A percentile compares a stretch with the other conserved stretches of the same genome.
phyloP scores from a whole-genome alignment of 1,284 basidiomycete species.

The Erythrobasidium hasegawianum region DNA sequence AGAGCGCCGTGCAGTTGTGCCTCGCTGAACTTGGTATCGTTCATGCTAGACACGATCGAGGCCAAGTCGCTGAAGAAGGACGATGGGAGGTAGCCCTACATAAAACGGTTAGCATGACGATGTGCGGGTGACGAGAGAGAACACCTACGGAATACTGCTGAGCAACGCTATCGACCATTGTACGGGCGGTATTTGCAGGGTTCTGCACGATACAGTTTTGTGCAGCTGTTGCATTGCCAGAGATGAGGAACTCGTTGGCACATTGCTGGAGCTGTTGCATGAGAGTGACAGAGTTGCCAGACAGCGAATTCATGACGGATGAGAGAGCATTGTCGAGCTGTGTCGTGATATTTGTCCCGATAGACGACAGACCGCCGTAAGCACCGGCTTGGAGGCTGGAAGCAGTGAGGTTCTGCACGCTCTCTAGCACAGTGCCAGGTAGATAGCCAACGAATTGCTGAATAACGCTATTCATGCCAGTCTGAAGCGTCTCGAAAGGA shows the following conservation, averaged over 20 bases:
- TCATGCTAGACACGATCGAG: constrained; percentile 35
- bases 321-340: constrained; percentile 43
- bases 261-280: constrained; percentile 41
- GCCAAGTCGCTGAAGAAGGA: constrained; percentile 43
- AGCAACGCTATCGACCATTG: constrained; percentile 39
- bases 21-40: constrained; percentile 38
- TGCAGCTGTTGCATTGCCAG: constrained; percentile 41
- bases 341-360: constrained; percentile 33
- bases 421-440: constrained; percentile 38
- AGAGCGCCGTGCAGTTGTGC: constrained; percentile 35
- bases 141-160: constrained; percentile 34
- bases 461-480: constrained; percentile 40
- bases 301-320: constrained; percentile 38
- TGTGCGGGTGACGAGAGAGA: no score
- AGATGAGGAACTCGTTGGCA: constrained; percentile 39
- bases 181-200: constrained; percentile 37
- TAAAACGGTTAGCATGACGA: background rate
- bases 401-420: constrained; percentile 36
- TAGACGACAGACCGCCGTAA: constrained; percentile 24
- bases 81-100: constrained; percentile 42
- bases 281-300: constrained; percentile 42
- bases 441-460: constrained; percentile 42
- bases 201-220: constrained; percentile 37
- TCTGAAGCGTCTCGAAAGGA: constrained; percentile 39
- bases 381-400: constrained; percentile 35